phyloP scores from a whole-genome alignment of 179 eudicot genomes.

The Beta macrorhiza region DNA sequence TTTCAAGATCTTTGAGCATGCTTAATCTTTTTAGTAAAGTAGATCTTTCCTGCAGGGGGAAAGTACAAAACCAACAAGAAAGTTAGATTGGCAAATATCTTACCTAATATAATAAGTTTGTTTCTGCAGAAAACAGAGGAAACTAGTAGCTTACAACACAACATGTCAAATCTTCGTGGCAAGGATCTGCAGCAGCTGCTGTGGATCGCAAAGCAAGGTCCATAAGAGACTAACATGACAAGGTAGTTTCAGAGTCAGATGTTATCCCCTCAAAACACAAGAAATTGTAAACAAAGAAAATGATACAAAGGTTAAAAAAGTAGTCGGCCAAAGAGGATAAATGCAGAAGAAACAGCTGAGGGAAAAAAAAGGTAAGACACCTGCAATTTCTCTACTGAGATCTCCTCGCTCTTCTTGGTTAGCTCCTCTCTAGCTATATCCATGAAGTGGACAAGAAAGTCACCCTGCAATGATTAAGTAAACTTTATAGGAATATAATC shows the following conservation, averaged over 20 bases:
- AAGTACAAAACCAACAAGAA: slow-evolving; percentile 17
- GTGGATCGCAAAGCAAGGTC: slow-evolving; percentile 97
- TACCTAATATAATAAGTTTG: not conserved
- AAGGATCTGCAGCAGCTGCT: slow-evolving; percentile 97
- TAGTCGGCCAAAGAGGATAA: not conserved
- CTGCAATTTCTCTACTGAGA: slow-evolving; percentile 96
- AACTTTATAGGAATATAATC: not conserved
- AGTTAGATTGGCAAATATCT: slow-evolving; percentile 9
- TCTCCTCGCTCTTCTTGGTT: slow-evolving; percentile 67
- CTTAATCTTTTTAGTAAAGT: slow-evolving; percentile 72
- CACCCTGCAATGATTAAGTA: slow-evolving; percentile 61
- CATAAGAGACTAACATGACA: slow-evolving; percentile 67
- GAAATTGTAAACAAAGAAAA: not conserved
- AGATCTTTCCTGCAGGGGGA: slow-evolving; percentile 64
- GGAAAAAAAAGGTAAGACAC: slow-evolving; percentile 32
- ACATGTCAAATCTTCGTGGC: slow-evolving; percentile 88
- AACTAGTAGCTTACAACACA: slow-evolving; percentile 64
- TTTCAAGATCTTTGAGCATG: slow-evolving; percentile 84
- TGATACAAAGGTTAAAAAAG: not conserved
- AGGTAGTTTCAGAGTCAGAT: slow-evolving; percentile 18
- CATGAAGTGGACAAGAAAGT: slow-evolving; percentile 96
- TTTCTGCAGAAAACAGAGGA: slow-evolving; percentile 8
- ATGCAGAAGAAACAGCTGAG: slow-evolving; percentile 4
- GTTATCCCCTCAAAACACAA: not conserved
- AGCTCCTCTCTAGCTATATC: slow-evolving; percentile 97